A percentile compares a stretch with the other conserved stretches of the same genome.
Conservation (phyloP, 1,139 yeast species). For the Magnusiomyces paraingens region DNA sequence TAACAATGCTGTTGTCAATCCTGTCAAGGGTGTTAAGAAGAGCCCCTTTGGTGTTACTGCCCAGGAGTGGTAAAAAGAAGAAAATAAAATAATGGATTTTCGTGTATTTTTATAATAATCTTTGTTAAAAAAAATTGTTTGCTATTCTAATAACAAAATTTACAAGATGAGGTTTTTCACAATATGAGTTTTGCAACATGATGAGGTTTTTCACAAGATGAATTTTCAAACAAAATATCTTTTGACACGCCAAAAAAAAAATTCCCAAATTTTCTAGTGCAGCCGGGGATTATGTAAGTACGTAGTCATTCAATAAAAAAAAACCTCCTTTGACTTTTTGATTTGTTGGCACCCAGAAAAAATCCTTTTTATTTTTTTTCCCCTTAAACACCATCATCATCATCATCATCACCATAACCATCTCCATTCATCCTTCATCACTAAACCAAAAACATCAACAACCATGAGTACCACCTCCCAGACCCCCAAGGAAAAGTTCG, state of each 20-base stretch:
- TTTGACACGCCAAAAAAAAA: too few relatives aligned
- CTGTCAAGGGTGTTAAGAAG: slow-evolving; percentile 64
- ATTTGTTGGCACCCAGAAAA: not conserved
- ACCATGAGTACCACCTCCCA: slow-evolving; percentile 9
- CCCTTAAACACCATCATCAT: not conserved
- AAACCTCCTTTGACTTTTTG: not conserved
- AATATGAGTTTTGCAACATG: too few relatives aligned
- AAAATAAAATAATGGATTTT: not conserved
- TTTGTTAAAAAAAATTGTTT: not conserved
- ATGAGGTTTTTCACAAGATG: too few relatives aligned
- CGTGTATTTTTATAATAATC: not conserved
- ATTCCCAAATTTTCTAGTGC: too few relatives aligned
- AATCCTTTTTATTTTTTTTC: not conserved
- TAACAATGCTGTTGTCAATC: slow-evolving; percentile 47
- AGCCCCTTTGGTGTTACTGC: slow-evolving; percentile 61
- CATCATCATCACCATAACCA: too few relatives aligned
- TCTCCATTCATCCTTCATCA: too few relatives aligned
- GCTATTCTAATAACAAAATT: too few relatives aligned
- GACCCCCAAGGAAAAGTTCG: slow-evolving; percentile 52
- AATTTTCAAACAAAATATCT: too few relatives aligned
- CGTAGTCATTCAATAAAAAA: not conserved
- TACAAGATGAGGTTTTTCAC: too few relatives aligned
- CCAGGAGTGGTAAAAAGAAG: slow-evolving; percentile 60
- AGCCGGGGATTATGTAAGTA: not conserved
- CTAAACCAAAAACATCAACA: not conserved